Evolutionary conservation across 345 rosid species (phyloP), one percentile per base, ranked within the genome.

Genomic region (Rubroshorea leprosula): DNA sequence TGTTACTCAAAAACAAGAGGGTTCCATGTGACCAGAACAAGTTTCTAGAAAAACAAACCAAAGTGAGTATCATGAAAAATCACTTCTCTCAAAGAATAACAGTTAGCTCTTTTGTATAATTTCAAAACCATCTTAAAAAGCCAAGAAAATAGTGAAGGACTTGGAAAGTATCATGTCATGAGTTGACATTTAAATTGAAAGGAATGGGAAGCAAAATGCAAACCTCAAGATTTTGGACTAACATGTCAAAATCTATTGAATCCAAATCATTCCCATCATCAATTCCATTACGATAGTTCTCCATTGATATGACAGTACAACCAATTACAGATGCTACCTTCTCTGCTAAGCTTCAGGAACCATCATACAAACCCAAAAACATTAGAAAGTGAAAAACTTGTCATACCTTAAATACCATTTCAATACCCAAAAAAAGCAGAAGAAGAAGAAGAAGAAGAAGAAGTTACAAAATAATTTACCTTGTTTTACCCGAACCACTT

Each of bases 291-390:
- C 90, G 84, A 66, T 94, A 94, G 72, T 90, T 87, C 74, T 94
- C 99, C 99, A 94, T 94, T n/a, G 97, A 82, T 75, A 94, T 80
- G 48, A 94, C 83, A 50, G 82, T 81, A 71, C 99, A 94, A 5
- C 99, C 97, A 62, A 94, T 85, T 17, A 94, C 97, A 64, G 96
- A 90, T 44, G 92, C 87, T 25, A 94, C 96, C 92, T 90, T 94
- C 85, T 94, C 99, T 55, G 96, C 85, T 76, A 94, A 81, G 83
- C 99, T 94, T 83, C 62, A 70, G 26, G 50, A 60, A 74, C 59
- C 71, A 73, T 45, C 75, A 72, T 58, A 62, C 14, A 49, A 69
- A 59, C 29, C 62, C 55, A 58, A 60, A 9, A 29, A 68, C 24
- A 19, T 63, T 57, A 49, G 22, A 38, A 49, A 26, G 38, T 39